Base-by-base conservation (phyloP, 495 filamentous ascomycete genomes). In the Saxophila tyrrhenica region DNA sequence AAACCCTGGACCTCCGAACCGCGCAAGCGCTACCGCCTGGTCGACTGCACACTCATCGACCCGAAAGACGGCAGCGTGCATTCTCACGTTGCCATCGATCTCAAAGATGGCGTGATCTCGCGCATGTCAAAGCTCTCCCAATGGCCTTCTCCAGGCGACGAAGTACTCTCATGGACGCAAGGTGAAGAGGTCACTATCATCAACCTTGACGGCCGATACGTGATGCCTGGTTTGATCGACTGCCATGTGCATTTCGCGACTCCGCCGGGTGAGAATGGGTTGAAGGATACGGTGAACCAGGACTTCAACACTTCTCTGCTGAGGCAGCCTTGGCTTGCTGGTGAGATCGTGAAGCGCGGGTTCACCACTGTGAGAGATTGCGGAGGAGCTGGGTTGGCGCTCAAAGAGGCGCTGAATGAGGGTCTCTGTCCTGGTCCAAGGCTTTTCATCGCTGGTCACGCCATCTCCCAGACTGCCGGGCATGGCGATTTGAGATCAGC, bases 141-240 rank as follows among this genome's bases (percentile, higher is more conserved):
- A 16, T 43, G 32, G 49, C 54, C 58, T 3, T 49, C 49, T 3
- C 54, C 53, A 5, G 57, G 23, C 10, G 50, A 56, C 45, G 58
- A 61, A 43, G 58, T 43, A 13, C 45, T 61, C 13, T 22, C 19
- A 29, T 57, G 58, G 54, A 52, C 54, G 22, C 50, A 52, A 17
- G 39, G 22, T 20, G 54, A 57, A 17, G 17, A 61, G 3, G 25
- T 52, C 23, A 52, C 41, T 1, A 54, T 61, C 50, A 24, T 61
- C 38, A 53, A 61, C 39, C 32, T 61, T 1, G 58, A 61, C 0
- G 72, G 71, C 16, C 71, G 70, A 39, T 81, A 73, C 51, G 45
- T 81, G 0, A 73, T 73, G 21, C 78, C 78, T 0, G 78, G 78
- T 3, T 64, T 82, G 1, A 78, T 80, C n/a, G 79, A 82, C 62